Conservation (phyloP, 2,329 filamentous ascomycete species). For the Venturia nashicola region DNA sequence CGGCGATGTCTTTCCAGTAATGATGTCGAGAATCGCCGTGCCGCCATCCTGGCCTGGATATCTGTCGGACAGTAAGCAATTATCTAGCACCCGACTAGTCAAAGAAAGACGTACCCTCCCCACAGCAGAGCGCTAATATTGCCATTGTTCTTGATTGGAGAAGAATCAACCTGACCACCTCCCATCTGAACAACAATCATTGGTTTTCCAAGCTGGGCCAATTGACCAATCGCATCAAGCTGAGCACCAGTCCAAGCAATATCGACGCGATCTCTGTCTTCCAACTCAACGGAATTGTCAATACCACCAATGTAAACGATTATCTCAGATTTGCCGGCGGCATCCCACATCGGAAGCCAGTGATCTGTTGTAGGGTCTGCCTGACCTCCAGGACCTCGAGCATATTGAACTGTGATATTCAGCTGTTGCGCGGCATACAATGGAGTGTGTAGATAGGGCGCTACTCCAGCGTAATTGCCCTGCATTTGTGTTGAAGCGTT, state of each 20-base stretch:
- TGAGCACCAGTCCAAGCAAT: constrained; percentile 42
- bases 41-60: constrained; percentile 47
- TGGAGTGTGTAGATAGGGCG: constrained; percentile 44
- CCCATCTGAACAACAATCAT: constrained; percentile 42
- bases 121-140: constrained; percentile 43
- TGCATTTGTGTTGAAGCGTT: constrained; percentile 45
- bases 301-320: constrained; percentile 45
- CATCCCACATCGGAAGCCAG: constrained; percentile 18
- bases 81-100: neutral
- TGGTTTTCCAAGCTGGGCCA: constrained; percentile 36
- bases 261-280: constrained; percentile 38
- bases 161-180: constrained; percentile 39
- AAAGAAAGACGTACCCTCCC: constrained; percentile 34
- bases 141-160: constrained; percentile 33
- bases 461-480: constrained; percentile 45
- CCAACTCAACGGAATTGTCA: constrained; percentile 39
- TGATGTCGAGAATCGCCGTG: constrained; percentile 39
- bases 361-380: constrained; percentile 20
- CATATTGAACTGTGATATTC: constrained; percentile 34
- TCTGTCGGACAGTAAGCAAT: neutral
- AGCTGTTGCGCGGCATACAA: constrained; percentile 38
- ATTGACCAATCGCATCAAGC: constrained; percentile 35
- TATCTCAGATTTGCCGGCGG: constrained; percentile 34
- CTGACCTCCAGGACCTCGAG: constrained; percentile 20
- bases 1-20: constrained; percentile 38